Evolutionary conservation across 2,329 filamentous ascomycete genomes (phyloP).

Genomic region (Cucurbitaria berberidis): DNA sequence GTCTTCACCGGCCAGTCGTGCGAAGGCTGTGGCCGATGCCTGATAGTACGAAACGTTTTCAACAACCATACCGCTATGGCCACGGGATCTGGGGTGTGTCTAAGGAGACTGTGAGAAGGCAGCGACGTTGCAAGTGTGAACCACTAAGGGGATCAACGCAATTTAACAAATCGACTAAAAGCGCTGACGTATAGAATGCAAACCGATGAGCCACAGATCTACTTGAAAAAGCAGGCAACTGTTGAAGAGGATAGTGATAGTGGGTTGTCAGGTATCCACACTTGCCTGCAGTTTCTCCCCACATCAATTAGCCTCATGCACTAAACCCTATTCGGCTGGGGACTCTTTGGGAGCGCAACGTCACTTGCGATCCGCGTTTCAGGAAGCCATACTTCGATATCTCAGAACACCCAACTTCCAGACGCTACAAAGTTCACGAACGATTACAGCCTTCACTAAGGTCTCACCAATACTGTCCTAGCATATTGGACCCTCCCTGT

Average conservation of each 20-base stretch:
- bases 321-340: constrained; percentile 5
- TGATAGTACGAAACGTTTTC: not conserved
- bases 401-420: not conserved
- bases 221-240: too few relatives aligned
- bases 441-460: too few relatives aligned
- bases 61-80: not conserved
- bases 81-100: not conserved
- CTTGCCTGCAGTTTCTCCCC: too few relatives aligned
- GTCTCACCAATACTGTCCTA: not conserved
- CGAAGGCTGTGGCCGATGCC: not conserved
- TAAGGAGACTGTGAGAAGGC: not conserved
- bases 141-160: too few relatives aligned
- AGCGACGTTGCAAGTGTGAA: too few relatives aligned
- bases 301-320: not conserved
- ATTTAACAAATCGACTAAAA: too few relatives aligned
- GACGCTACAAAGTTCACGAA: not conserved
- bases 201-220: too few relatives aligned
- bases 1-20: not conserved
- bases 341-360: constrained; percentile 8
- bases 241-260: too few relatives aligned
- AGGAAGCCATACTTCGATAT: not conserved
- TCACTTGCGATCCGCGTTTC: not conserved
- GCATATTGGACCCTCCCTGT: not conserved
- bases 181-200: too few relatives aligned
- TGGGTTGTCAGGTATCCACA: too few relatives aligned